Evolutionary conservation across 768 basidiomycete species (phyloP), one percentile per base, ranked within the genome.

Genomic region (Agrocybe pediades): DNA sequence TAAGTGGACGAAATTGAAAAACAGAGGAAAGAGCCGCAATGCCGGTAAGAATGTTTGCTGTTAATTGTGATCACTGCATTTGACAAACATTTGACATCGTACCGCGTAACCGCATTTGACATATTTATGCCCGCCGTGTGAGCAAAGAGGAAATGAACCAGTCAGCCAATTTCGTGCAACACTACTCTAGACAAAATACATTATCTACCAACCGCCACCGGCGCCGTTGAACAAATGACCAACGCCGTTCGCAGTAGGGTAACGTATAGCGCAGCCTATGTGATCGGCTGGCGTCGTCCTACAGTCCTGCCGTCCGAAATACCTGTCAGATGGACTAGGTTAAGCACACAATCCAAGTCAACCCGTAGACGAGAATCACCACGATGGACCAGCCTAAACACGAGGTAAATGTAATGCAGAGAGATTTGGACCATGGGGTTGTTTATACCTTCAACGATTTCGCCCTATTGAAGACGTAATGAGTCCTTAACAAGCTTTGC

Each of bases 191-290:
- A 44, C 15, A 11, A 15, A 16, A 17, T 24, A 23, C 21, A n/a
- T 62, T 59, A 24, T 17, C 77, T 54, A 84, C 79, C 77, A 85
- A 54, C 84, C 84, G n/a, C 84, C 85, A 19, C 83, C 81, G 39
- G 71, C 74, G 19, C 50, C 56, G 57, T 86, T 86, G 68, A 86
- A 84, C 0, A 65, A 49, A 4, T 81, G 77, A 3, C 83, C 84
- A 63, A 74, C 85, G 64, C 73, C 81, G 41, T 71, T 62, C 0
- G 70, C 24, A 3, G 64, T 58, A 2, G 63, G 61, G 19, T 69
- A 62, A 9, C 63, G 65, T 26, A 84, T 82, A 4, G 78, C 78
- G 54, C 84, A 85, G 0, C 83, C 83, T 0, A 70, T 55, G 58
- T 83, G 83, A 19, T 67, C 62, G 57, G 74, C 79, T 20, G 67